phyloP scores from a whole-genome alignment of 108 stramenopile species.

The Poteriospumella lacustris region DNA sequence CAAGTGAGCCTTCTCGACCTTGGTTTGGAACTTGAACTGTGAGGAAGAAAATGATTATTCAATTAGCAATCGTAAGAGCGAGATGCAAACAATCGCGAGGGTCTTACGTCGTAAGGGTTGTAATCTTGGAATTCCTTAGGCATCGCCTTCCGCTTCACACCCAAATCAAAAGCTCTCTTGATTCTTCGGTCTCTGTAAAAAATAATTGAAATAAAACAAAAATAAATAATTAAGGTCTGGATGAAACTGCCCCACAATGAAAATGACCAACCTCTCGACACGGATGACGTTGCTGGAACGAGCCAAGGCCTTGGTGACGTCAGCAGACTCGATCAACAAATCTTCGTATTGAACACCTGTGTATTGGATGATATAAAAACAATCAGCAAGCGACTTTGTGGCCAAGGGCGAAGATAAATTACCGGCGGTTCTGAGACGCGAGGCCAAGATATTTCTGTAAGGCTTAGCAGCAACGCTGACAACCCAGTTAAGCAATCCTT shows the following conservation, averaged over 20 bases:
- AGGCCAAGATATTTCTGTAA: too few relatives aligned
- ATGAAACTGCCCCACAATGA: not conserved
- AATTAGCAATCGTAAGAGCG: not conserved
- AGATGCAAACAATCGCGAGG: not conserved
- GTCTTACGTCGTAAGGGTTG: constrained; percentile 16
- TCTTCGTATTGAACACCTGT: not conserved
- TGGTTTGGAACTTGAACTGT: too few relatives aligned
- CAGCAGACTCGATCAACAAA: not conserved
- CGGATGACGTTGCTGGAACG: not conserved
- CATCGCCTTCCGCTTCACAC: constrained; percentile 13
- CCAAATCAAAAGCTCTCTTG: not conserved
- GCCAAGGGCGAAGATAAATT: too few relatives aligned
- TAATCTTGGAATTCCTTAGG: constrained; percentile 9
- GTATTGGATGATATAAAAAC: too few relatives aligned
- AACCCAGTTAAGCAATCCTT: too few relatives aligned
- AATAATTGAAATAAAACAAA: not conserved
- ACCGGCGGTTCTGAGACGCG: too few relatives aligned
- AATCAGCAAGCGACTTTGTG: too few relatives aligned
- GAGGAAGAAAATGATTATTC: too few relatives aligned
- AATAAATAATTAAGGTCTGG: not conserved
- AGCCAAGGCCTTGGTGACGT: not conserved
- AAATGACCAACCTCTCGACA: not conserved
- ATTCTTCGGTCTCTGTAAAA: constrained; percentile 10
- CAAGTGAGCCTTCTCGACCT: too few relatives aligned
- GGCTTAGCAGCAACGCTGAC: too few relatives aligned